Conservation (phyloP, 192 early-diverging fungal species). For the Backusella morwellensis region DNA sequence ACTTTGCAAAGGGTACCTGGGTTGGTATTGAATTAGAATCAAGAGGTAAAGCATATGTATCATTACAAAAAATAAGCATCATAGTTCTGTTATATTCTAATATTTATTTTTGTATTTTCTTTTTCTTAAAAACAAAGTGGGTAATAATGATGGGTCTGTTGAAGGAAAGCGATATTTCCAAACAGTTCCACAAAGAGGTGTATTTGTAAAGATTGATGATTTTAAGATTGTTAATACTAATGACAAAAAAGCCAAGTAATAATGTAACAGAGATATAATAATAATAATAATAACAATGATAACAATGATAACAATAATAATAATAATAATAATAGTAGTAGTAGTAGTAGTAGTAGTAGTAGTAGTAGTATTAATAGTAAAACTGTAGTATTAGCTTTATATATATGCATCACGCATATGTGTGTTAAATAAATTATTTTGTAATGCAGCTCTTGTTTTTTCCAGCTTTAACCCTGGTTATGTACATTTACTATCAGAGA, state of each 20-base stretch:
- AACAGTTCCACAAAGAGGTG: conserved; percentile 23
- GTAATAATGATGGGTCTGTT: conserved; percentile 30
- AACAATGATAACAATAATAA: neutral
- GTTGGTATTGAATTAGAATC: conserved; percentile 36
- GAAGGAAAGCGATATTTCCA: conserved; percentile 31
- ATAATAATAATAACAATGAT: neutral
- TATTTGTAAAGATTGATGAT: conserved; percentile 29
- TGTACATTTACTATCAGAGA: neutral
- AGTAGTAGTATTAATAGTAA: too few species aligned
- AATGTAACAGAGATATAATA: neutral
- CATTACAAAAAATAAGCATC: neutral
- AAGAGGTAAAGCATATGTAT: conserved; percentile 22
- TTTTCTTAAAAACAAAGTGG: conserved; percentile 9
- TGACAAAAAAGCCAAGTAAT: neutral
- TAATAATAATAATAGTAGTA: too few species aligned
- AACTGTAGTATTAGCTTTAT: neutral
- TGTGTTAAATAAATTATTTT: neutral
- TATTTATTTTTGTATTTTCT: neutral
- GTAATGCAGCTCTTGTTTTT: neutral
- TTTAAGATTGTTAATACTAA: conserved; percentile 8
- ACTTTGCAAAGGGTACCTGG: conserved; percentile 27
- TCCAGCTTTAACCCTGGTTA: neutral
- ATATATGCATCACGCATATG: neutral
- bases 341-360: too few species aligned
- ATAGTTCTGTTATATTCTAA: neutral